phyloP scores from a whole-genome alignment of 176 grass and related monocot species.

The Cenchrus fungigraminus region DNA sequence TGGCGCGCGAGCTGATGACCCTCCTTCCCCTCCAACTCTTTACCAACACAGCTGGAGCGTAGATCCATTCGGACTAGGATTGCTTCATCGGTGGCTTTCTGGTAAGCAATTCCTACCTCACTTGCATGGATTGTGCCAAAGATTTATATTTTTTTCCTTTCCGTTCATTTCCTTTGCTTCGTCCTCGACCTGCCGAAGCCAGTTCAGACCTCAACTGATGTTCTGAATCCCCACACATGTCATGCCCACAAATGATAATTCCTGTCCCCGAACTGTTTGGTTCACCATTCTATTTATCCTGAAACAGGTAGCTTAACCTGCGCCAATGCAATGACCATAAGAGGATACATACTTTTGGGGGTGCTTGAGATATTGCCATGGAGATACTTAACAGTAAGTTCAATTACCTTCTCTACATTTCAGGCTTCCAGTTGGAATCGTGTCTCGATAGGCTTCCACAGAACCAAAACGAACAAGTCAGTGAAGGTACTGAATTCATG shows the following conservation, averaged over 20 bases:
- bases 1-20: no score
- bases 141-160: not conserved
- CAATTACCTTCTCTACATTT: not conserved
- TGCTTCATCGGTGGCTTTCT: not conserved
- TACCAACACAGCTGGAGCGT: not conserved
- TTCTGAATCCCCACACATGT: not conserved
- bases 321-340: not conserved
- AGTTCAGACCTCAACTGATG: not conserved
- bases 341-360: not conserved
- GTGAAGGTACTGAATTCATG: slow-evolving; percentile 34
- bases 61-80: not conserved
- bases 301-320: not conserved
- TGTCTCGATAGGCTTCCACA: not conserved
- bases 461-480: not conserved
- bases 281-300: not conserved
- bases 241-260: no score
- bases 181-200: not conserved
- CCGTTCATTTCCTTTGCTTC: not conserved
- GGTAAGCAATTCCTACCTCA: not conserved
- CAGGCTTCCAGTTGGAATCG: not conserved
- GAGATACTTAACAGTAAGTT: slow-evolving; percentile 39
- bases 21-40: not conserved
- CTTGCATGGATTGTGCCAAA: not conserved
- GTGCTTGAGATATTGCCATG: slow-evolving; percentile 16
- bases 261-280: no score